Evolutionary conservation across 2,329 filamentous ascomycete species (phyloP), one percentile per base, ranked within the genome.

Genomic region (Aspergillus awamori): DNA sequence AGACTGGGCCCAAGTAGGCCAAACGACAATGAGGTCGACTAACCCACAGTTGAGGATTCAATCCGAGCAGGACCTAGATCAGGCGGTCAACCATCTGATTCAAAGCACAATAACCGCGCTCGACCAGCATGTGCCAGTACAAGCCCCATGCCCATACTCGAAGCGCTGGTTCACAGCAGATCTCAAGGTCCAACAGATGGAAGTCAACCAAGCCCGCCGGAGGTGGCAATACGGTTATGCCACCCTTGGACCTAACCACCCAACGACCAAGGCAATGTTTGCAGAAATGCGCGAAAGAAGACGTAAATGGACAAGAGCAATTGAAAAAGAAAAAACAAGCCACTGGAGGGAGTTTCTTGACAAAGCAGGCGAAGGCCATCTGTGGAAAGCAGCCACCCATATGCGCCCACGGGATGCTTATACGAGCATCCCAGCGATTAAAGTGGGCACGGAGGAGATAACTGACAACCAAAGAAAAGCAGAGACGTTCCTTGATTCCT

Each of bases 131-230:
- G 64, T 62, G 24, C 65, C 60, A n/a, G 13, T 56, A 13, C 28
- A 49, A n/a, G 59, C 24, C 24, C 24, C 24, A 26, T 26, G 24
- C 24, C 24, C 24, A 4, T 26, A 26, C 24, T 26, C 24, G 2
- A 72, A 73, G 48, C 30, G 62, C 26, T 71, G 63, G 67, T 72
- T 71, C 39, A 69, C 64, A 2, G 65, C 61, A 2, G 66, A 64
- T 3, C 63, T 71, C 8, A 73, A 73, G 36, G 26, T 43, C 5
- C 60, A 73, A 57, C 65, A 69, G 26, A 48, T 28, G 8, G 58
- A 64, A 30, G 64, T 67, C 7, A 72, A 72, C 38, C 38, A 62
- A 45, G 11, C 64, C 28, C 63, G 64, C 22, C 48, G 68, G 26
- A 67, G 22, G 53, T 72, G 59, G 62, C 64, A 72, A 24, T 48